phyloP scores from a whole-genome alignment of 139 green algal species.

The Klebsormidium nitens region DNA sequence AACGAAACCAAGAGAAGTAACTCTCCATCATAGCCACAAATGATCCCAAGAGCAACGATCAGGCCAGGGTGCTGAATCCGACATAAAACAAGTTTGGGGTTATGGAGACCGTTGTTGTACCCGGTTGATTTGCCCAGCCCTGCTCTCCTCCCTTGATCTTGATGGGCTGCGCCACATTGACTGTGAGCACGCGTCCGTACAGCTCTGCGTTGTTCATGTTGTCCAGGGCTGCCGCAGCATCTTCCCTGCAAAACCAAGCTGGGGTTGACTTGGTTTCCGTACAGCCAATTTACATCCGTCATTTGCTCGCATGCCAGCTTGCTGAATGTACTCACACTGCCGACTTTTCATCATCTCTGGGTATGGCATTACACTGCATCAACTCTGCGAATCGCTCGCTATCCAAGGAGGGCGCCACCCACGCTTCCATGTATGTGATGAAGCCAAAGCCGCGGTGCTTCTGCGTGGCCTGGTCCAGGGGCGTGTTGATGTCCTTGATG shows the following conservation, averaged over 20 bases:
- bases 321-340: too few species aligned
- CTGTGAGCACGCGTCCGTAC: constrained; percentile 60
- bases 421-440: constrained; percentile 63
- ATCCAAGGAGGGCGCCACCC: constrained; percentile 3
- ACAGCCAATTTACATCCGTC: too few species aligned
- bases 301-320: too few species aligned
- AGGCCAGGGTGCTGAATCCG: too few species aligned
- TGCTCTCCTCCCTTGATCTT: constrained; percentile 82
- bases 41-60: too few species aligned
- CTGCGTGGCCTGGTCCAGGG: constrained; percentile 74
- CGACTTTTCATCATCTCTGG: too few species aligned
- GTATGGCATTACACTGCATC: too few species aligned
- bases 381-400: too few species aligned
- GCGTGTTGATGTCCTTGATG: constrained; percentile 92
- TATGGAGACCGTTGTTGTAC: constrained; percentile 1
- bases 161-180: constrained; percentile 85
- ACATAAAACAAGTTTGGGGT: neutral
- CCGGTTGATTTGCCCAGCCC: constrained; percentile 39
- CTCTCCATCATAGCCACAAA: too few species aligned
- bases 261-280: too few species aligned
- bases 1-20: too few species aligned
- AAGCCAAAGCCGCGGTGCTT: constrained; percentile 92
- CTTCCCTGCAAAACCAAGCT: too few species aligned
- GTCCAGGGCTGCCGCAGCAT: constrained; percentile 85
- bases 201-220: constrained; percentile 95